phyloP scores from a whole-genome alignment of 352 stramenopile species.

The Phytophthora niederhauseri region DNA sequence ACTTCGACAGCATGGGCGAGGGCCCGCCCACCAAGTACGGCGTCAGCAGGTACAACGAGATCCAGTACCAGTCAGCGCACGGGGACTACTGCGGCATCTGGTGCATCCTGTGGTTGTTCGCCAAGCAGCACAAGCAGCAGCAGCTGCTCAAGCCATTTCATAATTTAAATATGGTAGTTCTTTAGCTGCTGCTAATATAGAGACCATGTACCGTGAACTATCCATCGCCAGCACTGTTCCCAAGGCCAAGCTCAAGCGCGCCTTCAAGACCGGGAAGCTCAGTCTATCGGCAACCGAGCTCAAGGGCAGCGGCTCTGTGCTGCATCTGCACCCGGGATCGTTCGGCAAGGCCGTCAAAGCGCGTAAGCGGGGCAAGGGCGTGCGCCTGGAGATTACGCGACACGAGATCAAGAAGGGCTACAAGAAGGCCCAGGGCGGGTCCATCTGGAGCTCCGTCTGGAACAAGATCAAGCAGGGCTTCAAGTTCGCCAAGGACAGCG shows the following conservation, averaged over 20 bases:
- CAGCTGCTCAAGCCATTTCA: background rate
- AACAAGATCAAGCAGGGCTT: constrained; percentile 21
- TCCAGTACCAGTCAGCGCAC: constrained; percentile 2
- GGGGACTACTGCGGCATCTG: background rate
- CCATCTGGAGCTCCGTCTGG: constrained; percentile 10
- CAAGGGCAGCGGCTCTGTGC: background rate
- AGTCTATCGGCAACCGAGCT: background rate
- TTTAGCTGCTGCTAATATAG: background rate
- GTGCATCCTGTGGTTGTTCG: background rate
- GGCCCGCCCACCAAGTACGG: background rate
- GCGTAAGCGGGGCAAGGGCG: background rate
- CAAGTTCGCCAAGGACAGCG: constrained; percentile 23
- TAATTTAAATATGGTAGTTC: constrained; percentile 4
- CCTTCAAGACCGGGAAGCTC: background rate
- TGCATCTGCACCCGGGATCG: background rate
- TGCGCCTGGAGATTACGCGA: background rate
- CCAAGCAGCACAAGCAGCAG: background rate
- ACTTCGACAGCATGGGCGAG: background rate
- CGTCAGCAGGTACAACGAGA: background rate
- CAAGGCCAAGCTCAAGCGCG: background rate
- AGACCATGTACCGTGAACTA: background rate
- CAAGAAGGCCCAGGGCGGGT: background rate
- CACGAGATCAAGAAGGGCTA: background rate
- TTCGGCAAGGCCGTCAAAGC: background rate
- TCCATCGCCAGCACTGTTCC: background rate